Percentiles rank a stretch among this genome's conserved stretches.
Evolutionary conservation across 352 stramenopile genomes (phyloP).

Genomic region (Phytophthora cajani): DNA sequence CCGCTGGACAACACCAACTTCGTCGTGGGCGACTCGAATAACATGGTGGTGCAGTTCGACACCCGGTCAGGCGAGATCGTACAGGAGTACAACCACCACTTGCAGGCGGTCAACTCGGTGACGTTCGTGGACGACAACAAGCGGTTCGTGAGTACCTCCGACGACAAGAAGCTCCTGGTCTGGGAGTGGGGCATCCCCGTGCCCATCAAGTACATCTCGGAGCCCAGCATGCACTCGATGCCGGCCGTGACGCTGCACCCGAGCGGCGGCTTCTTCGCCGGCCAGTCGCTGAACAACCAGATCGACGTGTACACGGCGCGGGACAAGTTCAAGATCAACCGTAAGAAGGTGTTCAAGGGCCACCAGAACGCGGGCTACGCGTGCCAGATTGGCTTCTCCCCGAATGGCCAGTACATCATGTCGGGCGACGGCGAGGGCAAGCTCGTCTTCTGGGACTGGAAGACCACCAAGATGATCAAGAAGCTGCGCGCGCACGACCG

Average conservation of each 20-base stretch:
- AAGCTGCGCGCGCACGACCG: constrained; percentile 92
- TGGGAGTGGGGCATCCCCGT: constrained; percentile 98
- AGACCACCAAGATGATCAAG: constrained; percentile 92
- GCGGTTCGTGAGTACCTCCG: constrained; percentile 94
- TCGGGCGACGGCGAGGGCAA: constrained; percentile 97
- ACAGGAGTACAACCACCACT: constrained; percentile 99
- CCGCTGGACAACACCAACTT: constrained; percentile 97
- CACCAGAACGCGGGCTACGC: constrained; percentile 96
- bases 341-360: constrained; percentile 94
- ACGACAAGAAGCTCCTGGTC: constrained; percentile 99
- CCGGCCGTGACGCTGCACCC: constrained; percentile 96
- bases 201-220: constrained; percentile 99
- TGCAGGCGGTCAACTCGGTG: constrained; percentile 98
- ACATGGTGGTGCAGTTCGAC: constrained; percentile 96
- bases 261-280: constrained; percentile 91
- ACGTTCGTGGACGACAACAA: constrained; percentile 98
- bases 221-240: constrained; percentile 99
- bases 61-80: constrained; percentile 92
- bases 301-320: constrained; percentile 97
- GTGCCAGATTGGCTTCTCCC: constrained; percentile 95
- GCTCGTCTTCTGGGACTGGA: constrained; percentile 99
- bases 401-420: constrained; percentile 95
- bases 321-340: constrained; percentile 95
- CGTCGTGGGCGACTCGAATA: constrained; percentile 97
- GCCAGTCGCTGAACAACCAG: constrained; percentile 98